Evolutionary conservation across 176 grass and related monocot genomes (phyloP).

Genomic region (Eleusine indica): DNA sequence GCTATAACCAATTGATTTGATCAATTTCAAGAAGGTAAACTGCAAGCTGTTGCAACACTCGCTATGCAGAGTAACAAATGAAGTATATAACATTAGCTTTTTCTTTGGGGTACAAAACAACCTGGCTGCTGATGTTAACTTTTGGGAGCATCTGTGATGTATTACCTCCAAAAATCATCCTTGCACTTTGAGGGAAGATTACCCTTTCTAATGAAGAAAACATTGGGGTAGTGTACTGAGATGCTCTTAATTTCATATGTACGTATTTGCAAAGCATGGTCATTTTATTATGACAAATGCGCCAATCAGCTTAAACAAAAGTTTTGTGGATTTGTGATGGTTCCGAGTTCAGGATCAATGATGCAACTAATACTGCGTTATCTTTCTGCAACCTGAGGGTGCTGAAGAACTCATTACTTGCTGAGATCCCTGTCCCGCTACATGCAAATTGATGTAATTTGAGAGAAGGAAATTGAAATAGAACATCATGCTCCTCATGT

Average conservation of each 20-base stretch:
- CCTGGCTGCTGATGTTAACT: neutral
- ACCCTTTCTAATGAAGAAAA: neutral
- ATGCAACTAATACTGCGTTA: slow-evolving; percentile 48
- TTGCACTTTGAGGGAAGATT: neutral
- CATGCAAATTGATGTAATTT: neutral
- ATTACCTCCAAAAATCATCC: neutral
- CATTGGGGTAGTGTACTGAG: neutral
- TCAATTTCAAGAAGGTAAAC: neutral
- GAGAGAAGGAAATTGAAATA: neutral
- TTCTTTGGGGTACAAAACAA: neutral
- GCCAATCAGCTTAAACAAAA: neutral
- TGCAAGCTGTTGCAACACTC: neutral
- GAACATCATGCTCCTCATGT: neutral
- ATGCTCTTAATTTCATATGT: neutral
- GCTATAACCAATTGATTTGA: neutral
- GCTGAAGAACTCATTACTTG: slow-evolving; percentile 29
- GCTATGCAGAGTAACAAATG: neutral
- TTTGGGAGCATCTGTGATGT: neutral
- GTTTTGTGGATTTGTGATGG: neutral
- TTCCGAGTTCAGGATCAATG: slow-evolving; percentile 1
- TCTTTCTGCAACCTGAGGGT: slow-evolving; percentile 46
- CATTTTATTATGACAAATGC: neutral
- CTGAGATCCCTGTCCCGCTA: slow-evolving; percentile 40
- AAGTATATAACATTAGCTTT: neutral
- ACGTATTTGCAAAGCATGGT: neutral